Base-by-base conservation (phyloP, 2,329 filamentous ascomycete species). In the Penicillium sp. region DNA sequence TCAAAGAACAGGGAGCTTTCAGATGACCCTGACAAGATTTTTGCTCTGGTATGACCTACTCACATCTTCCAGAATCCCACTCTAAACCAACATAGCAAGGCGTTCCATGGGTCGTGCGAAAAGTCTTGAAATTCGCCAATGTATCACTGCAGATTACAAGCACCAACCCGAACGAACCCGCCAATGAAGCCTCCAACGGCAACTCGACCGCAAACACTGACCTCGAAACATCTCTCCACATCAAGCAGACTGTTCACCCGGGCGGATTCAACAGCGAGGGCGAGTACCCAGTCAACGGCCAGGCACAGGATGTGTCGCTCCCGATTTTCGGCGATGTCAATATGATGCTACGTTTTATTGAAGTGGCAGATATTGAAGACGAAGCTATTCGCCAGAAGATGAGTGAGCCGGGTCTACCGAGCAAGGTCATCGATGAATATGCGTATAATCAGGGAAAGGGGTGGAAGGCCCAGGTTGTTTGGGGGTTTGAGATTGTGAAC, bases 251-350 rank as follows among this genome's bases (percentile, higher is more conserved):
- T 10, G 45, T 50, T 4, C 30, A 35, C 3, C 49, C 49, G 3
- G 45, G 47, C 1, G 32, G 29, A 0, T 51, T 51, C 17, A 35
- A 50, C n/a, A 51, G 47, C 14, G 34, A 46, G n/a, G 42, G 42
- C 9, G 23, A 15, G 4, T 51, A 44, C 23, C 23, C 23, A 3
- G n/a, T 50, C 3, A 42, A 50, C 30, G 47, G 45, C 9, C 29
- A 35, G 3, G 10, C 11, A 1, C 32, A 47, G 8, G 26, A 43
- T 1, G 15, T 39, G 16, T 41, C 37, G 3, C 30, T 50, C 26
- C 49, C 47, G 2, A 46, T 50, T 4, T 51, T 50, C 17, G 49
- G 49, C 10, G 37, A 47, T 22, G 28, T 51, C 11, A 30, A n/a
- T 2, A 48, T 45, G 37, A 25, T 30, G 4, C n/a, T 50, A 3